Conservation (phyloP, 176 grass and related monocot species). For the Panicum miliaceum region DNA sequence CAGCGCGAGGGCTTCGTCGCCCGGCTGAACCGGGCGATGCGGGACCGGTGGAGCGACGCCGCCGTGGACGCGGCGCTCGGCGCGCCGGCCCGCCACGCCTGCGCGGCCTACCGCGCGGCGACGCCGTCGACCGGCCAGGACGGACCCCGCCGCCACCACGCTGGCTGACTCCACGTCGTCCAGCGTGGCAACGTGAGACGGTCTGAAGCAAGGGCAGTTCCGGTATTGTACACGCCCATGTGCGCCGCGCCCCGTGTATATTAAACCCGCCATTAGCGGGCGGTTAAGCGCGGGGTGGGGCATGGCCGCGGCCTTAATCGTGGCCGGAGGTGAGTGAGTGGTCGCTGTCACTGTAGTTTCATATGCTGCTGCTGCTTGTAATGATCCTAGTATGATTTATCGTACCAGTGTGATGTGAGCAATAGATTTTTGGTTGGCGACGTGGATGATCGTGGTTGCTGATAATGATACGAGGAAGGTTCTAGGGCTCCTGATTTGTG, state of each 20-base stretch:
- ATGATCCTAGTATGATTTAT: not conserved
- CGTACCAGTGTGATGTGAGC: not conserved
- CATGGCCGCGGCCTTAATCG: not conserved
- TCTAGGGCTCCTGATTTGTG: slow-evolving; percentile 1
- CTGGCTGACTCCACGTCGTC: slow-evolving; percentile 35
- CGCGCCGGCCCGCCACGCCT: slow-evolving; percentile 14
- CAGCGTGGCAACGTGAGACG: slow-evolving; percentile 42
- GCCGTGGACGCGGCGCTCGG: slow-evolving; percentile 59
- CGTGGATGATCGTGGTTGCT: slow-evolving; percentile 12
- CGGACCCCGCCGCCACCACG: not conserved
- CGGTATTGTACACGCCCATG: not conserved
- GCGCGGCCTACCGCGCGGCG: slow-evolving; percentile 38
- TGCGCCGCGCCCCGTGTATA: not conserved
- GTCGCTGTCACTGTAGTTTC: slow-evolving; percentile 14
- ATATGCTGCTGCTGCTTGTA: not conserved
- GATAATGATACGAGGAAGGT: slow-evolving; percentile 5
- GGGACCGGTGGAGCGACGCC: slow-evolving; percentile 63
- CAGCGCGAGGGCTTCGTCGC: slow-evolving; percentile 57
- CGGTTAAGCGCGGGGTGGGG: not conserved
- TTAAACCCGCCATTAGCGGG: not conserved
- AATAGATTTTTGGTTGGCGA: not conserved
- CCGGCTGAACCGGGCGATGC: slow-evolving; percentile 75
- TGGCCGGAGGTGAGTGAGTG: not conserved
- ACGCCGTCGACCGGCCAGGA: not conserved
- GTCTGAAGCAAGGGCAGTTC: not conserved